These are phyloP conservation scores for Talaromyces funiculosus DNA, from an alignment of 2,329 filamentous ascomycete genomes.

Conservation along the genomic window DNA sequence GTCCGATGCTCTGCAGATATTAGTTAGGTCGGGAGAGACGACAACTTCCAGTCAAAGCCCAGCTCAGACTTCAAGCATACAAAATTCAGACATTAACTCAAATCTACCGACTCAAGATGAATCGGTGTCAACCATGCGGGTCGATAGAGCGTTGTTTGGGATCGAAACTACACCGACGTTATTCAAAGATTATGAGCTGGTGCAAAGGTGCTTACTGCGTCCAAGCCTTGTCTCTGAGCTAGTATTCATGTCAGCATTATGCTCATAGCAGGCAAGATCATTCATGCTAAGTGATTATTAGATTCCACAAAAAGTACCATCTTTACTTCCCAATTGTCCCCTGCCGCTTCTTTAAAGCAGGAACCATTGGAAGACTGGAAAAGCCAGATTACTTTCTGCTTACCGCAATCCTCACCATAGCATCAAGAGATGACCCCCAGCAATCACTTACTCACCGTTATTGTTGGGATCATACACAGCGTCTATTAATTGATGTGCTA, in stretches of 20 bases:
- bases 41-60: background rate
- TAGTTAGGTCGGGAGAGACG: background rate
- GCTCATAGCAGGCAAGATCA: too few relatives aligned
- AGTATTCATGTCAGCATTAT: background rate
- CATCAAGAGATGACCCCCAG: background rate
- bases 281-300: background rate
- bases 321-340: background rate
- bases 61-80: background rate
- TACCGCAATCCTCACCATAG: background rate
- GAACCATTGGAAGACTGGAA: background rate
- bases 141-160: too few relatives aligned
- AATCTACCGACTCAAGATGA: background rate
- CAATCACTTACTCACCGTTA: background rate
- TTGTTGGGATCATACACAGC: background rate
- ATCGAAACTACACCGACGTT: background rate
- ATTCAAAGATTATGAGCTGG: background rate
- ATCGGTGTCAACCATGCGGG: background rate
- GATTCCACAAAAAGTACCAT: background rate
- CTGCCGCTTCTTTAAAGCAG: background rate
- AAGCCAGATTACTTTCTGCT: background rate
- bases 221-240: background rate
- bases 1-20: background rate
- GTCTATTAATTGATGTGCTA: background rate
- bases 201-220: background rate
- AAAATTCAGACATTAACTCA: background rate